These are phyloP conservation scores for Chlorociboria aeruginascens DNA, from an alignment of 495 filamentous ascomycete genomes.

Conservation along the genomic window DNA sequence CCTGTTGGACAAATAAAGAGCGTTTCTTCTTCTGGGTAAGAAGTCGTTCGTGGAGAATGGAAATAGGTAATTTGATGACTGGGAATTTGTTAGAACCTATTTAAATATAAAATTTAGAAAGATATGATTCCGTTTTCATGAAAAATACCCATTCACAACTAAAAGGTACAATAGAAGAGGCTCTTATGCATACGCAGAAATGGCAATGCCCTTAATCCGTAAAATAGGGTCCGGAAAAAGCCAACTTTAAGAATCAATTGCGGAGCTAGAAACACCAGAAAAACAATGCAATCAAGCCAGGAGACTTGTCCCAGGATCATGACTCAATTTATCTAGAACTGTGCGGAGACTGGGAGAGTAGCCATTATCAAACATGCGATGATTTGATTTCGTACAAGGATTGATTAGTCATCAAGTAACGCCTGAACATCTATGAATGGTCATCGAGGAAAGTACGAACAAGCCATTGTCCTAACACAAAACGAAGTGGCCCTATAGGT, in stretches of 20 bases:
- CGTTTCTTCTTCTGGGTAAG: slow-evolving; percentile 30
- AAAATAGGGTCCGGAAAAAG: slow-evolving; percentile 38
- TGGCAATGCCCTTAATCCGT: slow-evolving; percentile 48
- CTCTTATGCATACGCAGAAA: slow-evolving; percentile 45
- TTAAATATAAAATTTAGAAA: background rate
- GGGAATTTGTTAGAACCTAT: background rate
- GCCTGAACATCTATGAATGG: too few species aligned
- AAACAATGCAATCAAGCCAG: slow-evolving; percentile 59
- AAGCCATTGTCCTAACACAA: too few species aligned
- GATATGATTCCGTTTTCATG: background rate
- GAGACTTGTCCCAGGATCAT: slow-evolving; percentile 58
- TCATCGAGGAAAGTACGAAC: too few species aligned
- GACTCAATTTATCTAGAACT: background rate
- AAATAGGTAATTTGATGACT: slow-evolving; percentile 45
- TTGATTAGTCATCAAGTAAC: too few species aligned
- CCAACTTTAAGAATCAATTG: slow-evolving; percentile 53
- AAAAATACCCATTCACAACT: background rate
- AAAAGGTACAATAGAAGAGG: background rate
- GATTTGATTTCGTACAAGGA: too few species aligned
- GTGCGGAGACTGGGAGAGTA: too few species aligned
- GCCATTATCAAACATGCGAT: too few species aligned
- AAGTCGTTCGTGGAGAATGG: slow-evolving; percentile 46
- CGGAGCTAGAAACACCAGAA: slow-evolving; percentile 50
- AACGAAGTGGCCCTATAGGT: too few species aligned
- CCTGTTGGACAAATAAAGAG: slow-evolving; percentile 50